phyloP scores from a whole-genome alignment of 768 basidiomycete species.

The Pulveroboletus frians region DNA sequence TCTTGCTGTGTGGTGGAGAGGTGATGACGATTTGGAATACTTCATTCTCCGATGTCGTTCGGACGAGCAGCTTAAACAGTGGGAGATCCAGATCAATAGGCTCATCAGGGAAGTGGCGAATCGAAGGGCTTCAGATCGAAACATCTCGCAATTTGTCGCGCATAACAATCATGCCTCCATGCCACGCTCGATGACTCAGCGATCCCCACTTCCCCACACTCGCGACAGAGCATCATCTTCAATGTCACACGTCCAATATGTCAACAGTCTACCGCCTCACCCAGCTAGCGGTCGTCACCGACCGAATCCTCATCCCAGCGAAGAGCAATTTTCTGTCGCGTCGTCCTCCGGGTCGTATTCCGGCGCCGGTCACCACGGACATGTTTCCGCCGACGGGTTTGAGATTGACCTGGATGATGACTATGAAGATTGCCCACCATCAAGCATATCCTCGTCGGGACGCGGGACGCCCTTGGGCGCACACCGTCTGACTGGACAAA shows the following conservation, averaged over 20 bases:
- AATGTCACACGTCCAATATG: conserved; percentile 26
- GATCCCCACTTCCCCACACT: conserved; percentile 31
- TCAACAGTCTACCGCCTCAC: conserved; percentile 31
- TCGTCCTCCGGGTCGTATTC: conserved; percentile 31
- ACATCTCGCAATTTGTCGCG: conserved; percentile 46
- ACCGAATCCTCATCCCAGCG: conserved; percentile 35
- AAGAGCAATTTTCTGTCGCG: conserved; percentile 33
- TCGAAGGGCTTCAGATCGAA: conserved; percentile 64
- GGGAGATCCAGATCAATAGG: conserved; percentile 86
- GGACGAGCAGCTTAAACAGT: conserved; percentile 88
- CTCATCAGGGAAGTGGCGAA: conserved; percentile 75
- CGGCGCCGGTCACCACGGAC: conserved; percentile 22
- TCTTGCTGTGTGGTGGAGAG: conserved; percentile 91
- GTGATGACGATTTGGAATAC: conserved; percentile 87
- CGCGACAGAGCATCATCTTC: conserved; percentile 36
- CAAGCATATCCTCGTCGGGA: conserved; percentile 48
- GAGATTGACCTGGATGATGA: conserved; percentile 72
- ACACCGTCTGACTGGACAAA: conserved; percentile 53
- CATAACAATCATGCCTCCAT: conserved; percentile 38
- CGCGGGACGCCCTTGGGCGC: conserved; percentile 68
- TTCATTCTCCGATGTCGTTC: conserved; percentile 91
- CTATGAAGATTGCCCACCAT: conserved; percentile 66
- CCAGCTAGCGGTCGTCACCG: conserved; percentile 33
- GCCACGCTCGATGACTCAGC: conserved; percentile 34
- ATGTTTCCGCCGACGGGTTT: conserved; percentile 63